Evolutionary conservation across 2,329 filamentous ascomycete species (phyloP), one percentile per base, ranked within the genome.

Genomic region (Thelonectria discophora): DNA sequence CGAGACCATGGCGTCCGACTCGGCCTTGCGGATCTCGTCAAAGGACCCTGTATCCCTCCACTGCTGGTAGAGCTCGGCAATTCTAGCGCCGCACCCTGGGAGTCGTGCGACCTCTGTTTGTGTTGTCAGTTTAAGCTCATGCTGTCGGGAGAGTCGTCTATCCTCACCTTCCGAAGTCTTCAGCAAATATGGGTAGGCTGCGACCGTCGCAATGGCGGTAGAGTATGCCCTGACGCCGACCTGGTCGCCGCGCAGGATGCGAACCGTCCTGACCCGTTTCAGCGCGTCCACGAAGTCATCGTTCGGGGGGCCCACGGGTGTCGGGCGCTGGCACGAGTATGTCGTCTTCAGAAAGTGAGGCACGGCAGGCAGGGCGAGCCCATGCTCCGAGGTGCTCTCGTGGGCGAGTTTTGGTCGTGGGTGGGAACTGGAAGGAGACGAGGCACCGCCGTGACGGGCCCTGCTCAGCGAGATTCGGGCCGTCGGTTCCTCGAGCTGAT

Each of bases 171-270:
- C 69, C 17, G 77, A 64, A 12, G 74, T 77, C 20, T 77, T 74
- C 13, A 87, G 64, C 4, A 51, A 58, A 66, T 82, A 78, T 0
- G 94, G 93, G 70, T 97, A 97, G 1, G 94, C 92, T 3, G 92
- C 87, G 17, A 99, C 76, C 0, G 91, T 80, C 6, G 95, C 93
- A 66, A 98, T 97, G 12, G 90, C 89, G 2, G 90, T 93, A 30
- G 91, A 94, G 74, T 98, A 98, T 0, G 94, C 93, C 50, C 93
- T 86, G 0, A 94, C 88, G 2, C 92, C 93, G 60, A 96, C 88
- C 48, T 90, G 84, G 69, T 97, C 93, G 9, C 88, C 86, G 1
- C 85, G 88, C 2, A 97, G 81, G 15, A 87, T 82, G 20, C 94
- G 86, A 2, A 89, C 84, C 2, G 86, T 86, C 47, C 90, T 87